Percentiles rank a stretch among this genome's conserved stretches.
Conservation (phyloP, 2,329 filamentous ascomycete species). For the Talaromyces sp. region DNA sequence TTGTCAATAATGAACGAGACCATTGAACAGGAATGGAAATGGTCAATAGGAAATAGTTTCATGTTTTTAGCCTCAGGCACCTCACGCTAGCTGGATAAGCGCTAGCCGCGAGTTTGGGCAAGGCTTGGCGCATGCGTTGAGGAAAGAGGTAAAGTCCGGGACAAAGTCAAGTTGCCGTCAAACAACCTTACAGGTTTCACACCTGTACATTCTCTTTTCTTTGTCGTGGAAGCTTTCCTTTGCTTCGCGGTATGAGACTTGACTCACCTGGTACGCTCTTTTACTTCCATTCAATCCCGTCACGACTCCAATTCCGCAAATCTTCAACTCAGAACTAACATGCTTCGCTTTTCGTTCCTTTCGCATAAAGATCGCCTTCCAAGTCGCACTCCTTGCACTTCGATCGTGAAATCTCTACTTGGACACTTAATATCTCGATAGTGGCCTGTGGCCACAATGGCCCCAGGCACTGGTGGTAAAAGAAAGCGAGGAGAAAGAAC, state of each 20-base stretch:
- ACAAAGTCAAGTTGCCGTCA: neutral
- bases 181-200: neutral
- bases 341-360: slow-evolving; percentile 4
- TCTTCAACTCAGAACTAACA: neutral
- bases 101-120: slow-evolving; percentile 14
- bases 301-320: neutral
- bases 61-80: too few species aligned
- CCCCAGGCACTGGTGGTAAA: slow-evolving; percentile 51
- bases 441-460: slow-evolving; percentile 43
- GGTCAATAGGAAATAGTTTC: slow-evolving; percentile 2
- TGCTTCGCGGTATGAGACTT: slow-evolving; percentile 10
- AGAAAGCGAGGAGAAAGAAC: slow-evolving; percentile 52
- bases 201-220: slow-evolving; percentile 4
- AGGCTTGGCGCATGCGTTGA: slow-evolving; percentile 13
- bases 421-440: neutral
- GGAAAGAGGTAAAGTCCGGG: slow-evolving; percentile 4
- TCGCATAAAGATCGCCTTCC: slow-evolving; percentile 23
- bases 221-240: slow-evolving; percentile 6
- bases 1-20: neutral
- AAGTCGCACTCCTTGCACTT: slow-evolving; percentile 28
- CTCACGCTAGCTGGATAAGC: neutral
- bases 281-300: neutral
- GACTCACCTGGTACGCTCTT: slow-evolving; percentile 6
- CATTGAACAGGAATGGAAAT: neutral
- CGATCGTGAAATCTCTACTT: slow-evolving; percentile 26